These are phyloP conservation scores for Ceratobasidium sp. DNA, from an alignment of 1,284 basidiomycete genomes.

Conservation along the genomic window DNA sequence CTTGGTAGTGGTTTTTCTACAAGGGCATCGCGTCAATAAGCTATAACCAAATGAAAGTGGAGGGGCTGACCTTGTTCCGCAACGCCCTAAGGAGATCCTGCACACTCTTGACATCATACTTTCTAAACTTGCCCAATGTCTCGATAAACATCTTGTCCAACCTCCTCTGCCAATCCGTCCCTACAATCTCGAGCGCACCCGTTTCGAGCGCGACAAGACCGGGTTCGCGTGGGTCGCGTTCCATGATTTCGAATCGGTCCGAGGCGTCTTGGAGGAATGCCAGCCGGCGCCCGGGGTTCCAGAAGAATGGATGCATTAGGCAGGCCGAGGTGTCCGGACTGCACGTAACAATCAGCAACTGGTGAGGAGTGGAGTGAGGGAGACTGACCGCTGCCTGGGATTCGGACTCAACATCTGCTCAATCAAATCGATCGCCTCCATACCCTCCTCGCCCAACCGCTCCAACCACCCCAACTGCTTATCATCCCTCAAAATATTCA, in stretches of 20 bases:
- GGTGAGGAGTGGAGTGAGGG: not conserved
- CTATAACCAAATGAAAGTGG: too few relatives aligned
- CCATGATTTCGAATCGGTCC: slow-evolving; percentile 98
- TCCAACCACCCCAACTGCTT: slow-evolving; percentile 74
- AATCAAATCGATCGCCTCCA: slow-evolving; percentile 84
- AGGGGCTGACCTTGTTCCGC: slow-evolving; percentile 83
- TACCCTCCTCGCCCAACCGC: slow-evolving; percentile 87
- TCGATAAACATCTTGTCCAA: slow-evolving; percentile 91
- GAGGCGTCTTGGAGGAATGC: slow-evolving; percentile 96
- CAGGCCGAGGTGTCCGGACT: slow-evolving; percentile 89
- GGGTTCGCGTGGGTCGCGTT: slow-evolving; percentile 83
- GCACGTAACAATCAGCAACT: slow-evolving; percentile 4
- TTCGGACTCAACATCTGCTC: slow-evolving; percentile 76
- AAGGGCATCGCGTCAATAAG: slow-evolving; percentile 32
- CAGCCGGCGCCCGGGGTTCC: slow-evolving; percentile 85
- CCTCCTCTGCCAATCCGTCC: slow-evolving; percentile 84
- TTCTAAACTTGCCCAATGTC: slow-evolving; percentile 94
- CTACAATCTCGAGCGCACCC: slow-evolving; percentile 71
- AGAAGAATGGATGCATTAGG: slow-evolving; percentile 95
- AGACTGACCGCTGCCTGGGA: slow-evolving; percentile 69
- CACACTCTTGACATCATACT: slow-evolving; percentile 90
- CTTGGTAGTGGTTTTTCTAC: slow-evolving; percentile 98
- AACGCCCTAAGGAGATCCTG: slow-evolving; percentile 92
- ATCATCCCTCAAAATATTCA: slow-evolving; percentile 85
- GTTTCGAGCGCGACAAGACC: slow-evolving; percentile 80